phyloP scores from a whole-genome alignment of 2,329 filamentous ascomycete species.

The Malbranchea cinnamomea region DNA sequence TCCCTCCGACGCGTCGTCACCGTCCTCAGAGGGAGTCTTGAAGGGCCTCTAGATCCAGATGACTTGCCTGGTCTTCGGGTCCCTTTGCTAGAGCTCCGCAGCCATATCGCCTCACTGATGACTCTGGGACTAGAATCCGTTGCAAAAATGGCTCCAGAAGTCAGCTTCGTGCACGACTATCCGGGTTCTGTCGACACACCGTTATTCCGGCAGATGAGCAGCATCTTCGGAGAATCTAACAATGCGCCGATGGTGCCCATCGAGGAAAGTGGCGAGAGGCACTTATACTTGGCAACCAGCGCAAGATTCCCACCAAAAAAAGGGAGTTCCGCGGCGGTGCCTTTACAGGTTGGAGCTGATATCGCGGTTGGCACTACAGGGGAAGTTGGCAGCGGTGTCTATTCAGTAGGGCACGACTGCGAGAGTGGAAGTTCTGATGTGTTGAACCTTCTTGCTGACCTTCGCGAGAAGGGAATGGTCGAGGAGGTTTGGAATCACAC shows the following conservation, averaged over 20 bases:
- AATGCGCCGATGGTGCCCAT: conserved; percentile 10
- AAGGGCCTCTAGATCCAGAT: no score
- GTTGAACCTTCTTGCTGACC: no score
- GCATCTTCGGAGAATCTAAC: no score
- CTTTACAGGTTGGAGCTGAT: conserved; percentile 3
- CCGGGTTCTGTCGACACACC: no score
- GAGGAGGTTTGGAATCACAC: conserved; percentile 14
- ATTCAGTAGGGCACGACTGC: conserved; percentile 11
- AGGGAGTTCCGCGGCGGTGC: no score
- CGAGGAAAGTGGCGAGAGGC: conserved; percentile 13
- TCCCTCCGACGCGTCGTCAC: conserved; percentile 40
- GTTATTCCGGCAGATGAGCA: no score
- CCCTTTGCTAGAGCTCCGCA: no score
- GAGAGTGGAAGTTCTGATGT: no score
- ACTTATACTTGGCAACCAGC: conserved; percentile 12
- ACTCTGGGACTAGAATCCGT: no score
- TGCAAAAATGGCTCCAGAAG: conserved; percentile 30
- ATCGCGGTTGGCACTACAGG: conserved; percentile 11
- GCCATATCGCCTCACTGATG: no score
- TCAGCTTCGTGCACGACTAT: conserved; percentile 36
- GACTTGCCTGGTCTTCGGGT: no score
- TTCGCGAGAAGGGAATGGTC: conserved; percentile 7
- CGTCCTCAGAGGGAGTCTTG: conserved; percentile 42
- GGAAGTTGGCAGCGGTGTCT: conserved; percentile 11
- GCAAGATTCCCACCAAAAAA: conserved; percentile 8